Base-by-base conservation (phyloP, 306 rosid genomes). In the Acacia acuminata region DNA sequence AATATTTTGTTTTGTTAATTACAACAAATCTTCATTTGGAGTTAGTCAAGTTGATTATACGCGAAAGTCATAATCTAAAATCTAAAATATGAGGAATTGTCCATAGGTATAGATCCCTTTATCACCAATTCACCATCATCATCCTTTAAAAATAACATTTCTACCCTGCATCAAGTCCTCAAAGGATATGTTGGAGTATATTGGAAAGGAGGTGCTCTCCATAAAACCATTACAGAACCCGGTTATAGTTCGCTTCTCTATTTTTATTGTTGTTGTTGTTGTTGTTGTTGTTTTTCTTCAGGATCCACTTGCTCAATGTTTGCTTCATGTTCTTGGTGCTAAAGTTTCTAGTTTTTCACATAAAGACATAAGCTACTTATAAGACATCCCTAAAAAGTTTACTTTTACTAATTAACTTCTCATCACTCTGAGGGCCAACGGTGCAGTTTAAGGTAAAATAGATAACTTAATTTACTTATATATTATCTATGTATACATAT, bases 121-220 rank as follows among this genome's bases (percentile, higher is more conserved):
- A 42, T 42, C 44, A 42, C 27, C 27, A 27, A 0, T 95, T 42
- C 44, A 42, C 27, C 27, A 27, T 8, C 97, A 78, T 45, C 87
- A 75, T 60, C 83, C 75, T 77, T 48, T 77, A 30, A 77, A 77
- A 87, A 77, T 82, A 58, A 81, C 70, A 36, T 93, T 42, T 27
- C 94, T 36, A 48, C 92, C 79, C 32, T 95, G 84, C 99, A 95
- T 88, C 99, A 93, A 92, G 96, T 95, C 60, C 99, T 97, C 0
- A 97, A 95, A 87, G 34, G 34, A 2, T 2, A 32, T 32, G 34
- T 32, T 32, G 34, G 34, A 2, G 34, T 32, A 3, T 32, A 95
- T 81, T 95, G 99, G 99, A 90, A 91, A 87, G 97, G 98, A 79
- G 98, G 99, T 64, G 97, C 99, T 68, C 98, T 95, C 85, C 72